Percentiles rank a stretch among this genome's conserved stretches.
phyloP scores from a whole-genome alignment of 2,329 filamentous ascomycete species.

The Zalaria sp. region DNA sequence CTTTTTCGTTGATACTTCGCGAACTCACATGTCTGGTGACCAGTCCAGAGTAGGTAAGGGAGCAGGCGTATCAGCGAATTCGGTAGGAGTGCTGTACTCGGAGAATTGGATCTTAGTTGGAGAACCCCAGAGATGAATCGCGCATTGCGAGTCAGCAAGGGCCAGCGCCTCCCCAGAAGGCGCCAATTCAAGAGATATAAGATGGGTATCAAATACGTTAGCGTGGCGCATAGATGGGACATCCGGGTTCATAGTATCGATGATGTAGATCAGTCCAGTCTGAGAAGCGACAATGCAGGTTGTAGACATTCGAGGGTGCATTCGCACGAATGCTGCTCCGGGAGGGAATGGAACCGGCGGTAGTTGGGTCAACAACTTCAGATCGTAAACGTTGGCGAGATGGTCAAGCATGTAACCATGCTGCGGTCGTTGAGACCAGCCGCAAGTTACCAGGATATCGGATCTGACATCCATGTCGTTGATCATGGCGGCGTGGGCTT shows the following conservation, averaged over 20 bases:
- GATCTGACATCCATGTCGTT: slow-evolving; percentile 97
- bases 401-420: slow-evolving; percentile 75
- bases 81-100: slow-evolving; percentile 62
- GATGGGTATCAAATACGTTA: slow-evolving; percentile 55
- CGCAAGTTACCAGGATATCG: slow-evolving; percentile 90
- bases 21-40: slow-evolving; percentile 47
- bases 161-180: slow-evolving; percentile 77
- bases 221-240: slow-evolving; percentile 74
- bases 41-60: slow-evolving; percentile 31
- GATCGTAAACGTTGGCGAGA: slow-evolving; percentile 87
- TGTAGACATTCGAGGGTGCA: slow-evolving; percentile 92
- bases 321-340: slow-evolving; percentile 83
- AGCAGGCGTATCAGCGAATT: slow-evolving; percentile 57
- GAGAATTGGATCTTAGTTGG: slow-evolving; percentile 76
- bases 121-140: slow-evolving; percentile 79
- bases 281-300: slow-evolving; percentile 90
- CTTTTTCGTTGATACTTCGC: background rate
- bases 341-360: slow-evolving; percentile 85
- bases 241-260: slow-evolving; percentile 89
- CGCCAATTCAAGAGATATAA: slow-evolving; percentile 73
- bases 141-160: slow-evolving; percentile 63
- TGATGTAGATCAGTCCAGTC: slow-evolving; percentile 84
- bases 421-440: slow-evolving; percentile 72
- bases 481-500: slow-evolving; percentile 74
- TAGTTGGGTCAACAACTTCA: slow-evolving; percentile 78